A percentile compares a stretch with the other conserved stretches of the same genome.
Conservation (phyloP, 495 filamentous ascomycete genomes). For the Aspergillus campestris region DNA sequence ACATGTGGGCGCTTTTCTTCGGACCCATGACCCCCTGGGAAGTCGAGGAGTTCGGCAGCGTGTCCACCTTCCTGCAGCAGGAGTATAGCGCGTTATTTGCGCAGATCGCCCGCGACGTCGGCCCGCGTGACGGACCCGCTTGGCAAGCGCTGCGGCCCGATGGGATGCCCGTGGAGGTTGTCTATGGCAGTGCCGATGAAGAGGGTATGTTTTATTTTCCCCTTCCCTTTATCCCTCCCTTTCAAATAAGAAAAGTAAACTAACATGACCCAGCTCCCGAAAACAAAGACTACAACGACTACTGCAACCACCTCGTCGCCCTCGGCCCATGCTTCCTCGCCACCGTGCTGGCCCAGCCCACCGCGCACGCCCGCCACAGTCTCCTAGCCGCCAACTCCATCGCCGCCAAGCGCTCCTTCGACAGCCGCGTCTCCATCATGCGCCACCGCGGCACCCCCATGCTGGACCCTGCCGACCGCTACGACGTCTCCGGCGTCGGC, state of each 20-base stretch:
- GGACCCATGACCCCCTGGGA: constrained; percentile 11
- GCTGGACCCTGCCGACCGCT: constrained; percentile 1
- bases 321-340: constrained; percentile 8
- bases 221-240: neutral
- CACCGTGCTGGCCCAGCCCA: constrained; percentile 2
- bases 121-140: neutral
- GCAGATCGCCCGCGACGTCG: constrained; percentile 3
- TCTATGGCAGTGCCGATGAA: constrained; percentile 1
- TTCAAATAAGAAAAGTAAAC: neutral
- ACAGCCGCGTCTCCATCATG: constrained; percentile 4
- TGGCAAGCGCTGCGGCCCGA: constrained; percentile 4
- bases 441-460: neutral
- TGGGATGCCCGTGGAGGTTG: constrained; percentile 1
- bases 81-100: constrained; percentile 4
- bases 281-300: constrained; percentile 5
- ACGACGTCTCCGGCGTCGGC: neutral
- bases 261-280: neutral
- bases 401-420: constrained; percentile 7
- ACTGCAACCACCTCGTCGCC: constrained; percentile 11
- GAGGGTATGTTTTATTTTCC: neutral
- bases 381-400: constrained; percentile 6
- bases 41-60: constrained; percentile 12
- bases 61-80: constrained; percentile 5
- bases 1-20: constrained; percentile 11
- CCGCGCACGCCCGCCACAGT: constrained; percentile 1